These are phyloP conservation scores for Sugiyamaella valdiviana DNA, from an alignment of 805 yeast genomes.

Conservation along the genomic window DNA sequence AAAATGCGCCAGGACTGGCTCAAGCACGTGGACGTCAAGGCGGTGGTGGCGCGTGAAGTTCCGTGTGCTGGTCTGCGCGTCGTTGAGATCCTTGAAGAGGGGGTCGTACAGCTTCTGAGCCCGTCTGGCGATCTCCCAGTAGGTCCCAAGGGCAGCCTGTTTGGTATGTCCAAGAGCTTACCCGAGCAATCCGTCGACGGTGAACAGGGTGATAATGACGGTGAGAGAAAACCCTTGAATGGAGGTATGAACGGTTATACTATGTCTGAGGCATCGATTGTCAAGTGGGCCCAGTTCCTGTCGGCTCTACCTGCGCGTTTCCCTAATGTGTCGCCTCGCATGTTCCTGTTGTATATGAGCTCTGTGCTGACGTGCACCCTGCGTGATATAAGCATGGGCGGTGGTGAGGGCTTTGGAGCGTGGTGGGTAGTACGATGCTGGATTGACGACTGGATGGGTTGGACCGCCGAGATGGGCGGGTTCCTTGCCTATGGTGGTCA, in stretches of 20 bases:
- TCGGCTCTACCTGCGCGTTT: conserved; percentile 43
- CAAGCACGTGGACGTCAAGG: conserved; percentile 41
- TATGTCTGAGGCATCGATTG: conserved; percentile 24
- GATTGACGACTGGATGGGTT: conserved; percentile 65
- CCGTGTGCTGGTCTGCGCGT: conserved; percentile 38
- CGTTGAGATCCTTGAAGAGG: conserved; percentile 25
- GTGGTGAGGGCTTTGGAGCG: conserved; percentile 55
- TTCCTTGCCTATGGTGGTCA: conserved; percentile 19
- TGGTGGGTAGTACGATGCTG: conserved; percentile 78
- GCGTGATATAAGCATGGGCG: conserved; percentile 54
- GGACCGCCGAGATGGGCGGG: conserved; percentile 50
- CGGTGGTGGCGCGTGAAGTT: conserved; percentile 43
- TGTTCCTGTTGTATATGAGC: conserved; percentile 48
- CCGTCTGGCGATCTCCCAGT: neutral
- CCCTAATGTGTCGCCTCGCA: conserved; percentile 46
- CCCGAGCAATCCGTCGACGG: neutral
- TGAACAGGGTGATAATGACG: neutral
- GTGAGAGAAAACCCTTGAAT: neutral
- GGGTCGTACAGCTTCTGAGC: conserved; percentile 25
- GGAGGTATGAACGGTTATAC: neutral
- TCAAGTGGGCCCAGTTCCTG: conserved; percentile 36
- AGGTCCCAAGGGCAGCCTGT: neutral
- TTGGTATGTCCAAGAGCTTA: neutral
- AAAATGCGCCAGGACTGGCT: conserved; percentile 57
- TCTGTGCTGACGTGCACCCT: conserved; percentile 52